A percentile compares a stretch with the other conserved stretches of the same genome.
Conservation (phyloP, 2,329 filamentous ascomycete species). For the Aspergillus niger region DNA sequence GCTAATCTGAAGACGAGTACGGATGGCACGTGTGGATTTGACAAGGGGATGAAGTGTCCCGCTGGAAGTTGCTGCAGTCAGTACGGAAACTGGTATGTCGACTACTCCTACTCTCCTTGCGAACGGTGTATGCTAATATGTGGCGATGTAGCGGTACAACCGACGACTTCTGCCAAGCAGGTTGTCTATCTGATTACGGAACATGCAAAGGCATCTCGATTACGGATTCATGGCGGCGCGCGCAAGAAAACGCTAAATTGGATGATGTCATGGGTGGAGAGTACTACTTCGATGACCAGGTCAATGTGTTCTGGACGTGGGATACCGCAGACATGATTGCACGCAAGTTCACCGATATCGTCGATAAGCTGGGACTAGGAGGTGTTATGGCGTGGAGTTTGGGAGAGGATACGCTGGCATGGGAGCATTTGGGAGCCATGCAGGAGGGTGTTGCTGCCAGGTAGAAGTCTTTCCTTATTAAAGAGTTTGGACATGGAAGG, state of each 20-base stretch:
- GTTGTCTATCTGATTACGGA: constrained; percentile 44
- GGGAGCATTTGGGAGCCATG: constrained; percentile 49
- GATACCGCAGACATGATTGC: constrained; percentile 64
- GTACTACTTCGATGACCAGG: constrained; percentile 65
- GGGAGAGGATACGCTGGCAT: constrained; percentile 62
- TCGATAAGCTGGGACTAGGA: constrained; percentile 59
- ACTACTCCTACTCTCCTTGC: no score
- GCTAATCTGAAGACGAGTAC: constrained; percentile 27
- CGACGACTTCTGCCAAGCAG: constrained; percentile 34
- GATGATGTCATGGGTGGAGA: constrained; percentile 63
- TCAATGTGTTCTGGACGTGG: constrained; percentile 72
- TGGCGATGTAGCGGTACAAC: constrained; percentile 32
- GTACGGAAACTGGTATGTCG: constrained; percentile 39
- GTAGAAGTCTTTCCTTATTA: neutral
- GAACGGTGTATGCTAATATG: no score
- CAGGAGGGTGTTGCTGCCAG: constrained; percentile 31
- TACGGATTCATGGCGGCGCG: constrained; percentile 59
- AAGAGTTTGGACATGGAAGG: neutral
- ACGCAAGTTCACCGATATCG: constrained; percentile 63
- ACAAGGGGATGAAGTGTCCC: constrained; percentile 32
- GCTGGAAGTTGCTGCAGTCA: constrained; percentile 38
- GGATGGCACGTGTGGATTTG: constrained; percentile 38
- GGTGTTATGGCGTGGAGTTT: constrained; percentile 77
- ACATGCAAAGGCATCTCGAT: constrained; percentile 53
- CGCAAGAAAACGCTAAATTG: constrained; percentile 55